Base-by-base conservation (phyloP, 2,329 filamentous ascomycete genomes). In the Aspergillus spinulosporus region DNA sequence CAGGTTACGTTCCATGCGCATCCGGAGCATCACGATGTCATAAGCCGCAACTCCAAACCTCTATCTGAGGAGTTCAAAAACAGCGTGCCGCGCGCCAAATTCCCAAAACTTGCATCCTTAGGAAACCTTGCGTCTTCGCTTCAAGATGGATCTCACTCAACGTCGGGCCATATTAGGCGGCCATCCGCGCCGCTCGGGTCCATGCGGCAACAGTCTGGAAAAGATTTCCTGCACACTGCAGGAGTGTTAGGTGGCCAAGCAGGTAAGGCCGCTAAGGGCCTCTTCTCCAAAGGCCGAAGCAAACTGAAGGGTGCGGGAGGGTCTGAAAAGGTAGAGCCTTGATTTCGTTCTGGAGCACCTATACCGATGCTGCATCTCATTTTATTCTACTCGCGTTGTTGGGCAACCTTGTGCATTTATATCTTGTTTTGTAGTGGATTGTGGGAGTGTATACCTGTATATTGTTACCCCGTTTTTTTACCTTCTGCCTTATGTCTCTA, bases 201-300 rank as follows among this genome's bases (percentile, higher is more conserved):
- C 26, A 74, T 74, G 56, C 84, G 84, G 48, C 76, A 82, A 59
- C 85, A 88, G 67, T 84, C 92, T 71, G 87, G 92, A 72, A 97
- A 96, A 77, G 92, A 95, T 66, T 78, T 97, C 29, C 82, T 97
- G 69, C 89, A 94, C 62, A 88, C 88, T 21, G 92, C 92, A 53
- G 91, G 90, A 52, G 77, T 85, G 14, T 77, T 88, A 57, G 83
- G 86, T 58, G 85, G 85, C 26, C 88, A 87, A 67, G 86, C 85
- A 32, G 83, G 84, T 61, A 92, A 90, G 70, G 90, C 91, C 57
- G 92, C 92, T 48, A 96, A 96, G 78, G 93, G 92, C 51, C 75
- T 97, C 62, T 87, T 97, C 72, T 91, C 89, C 63, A 96, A 96
- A 77, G 90, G 92, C 64, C 93, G 89, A 77, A 93, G 84, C 76